A percentile compares a stretch with the other conserved stretches of the same genome.
Conservation (phyloP, 192 early-diverging fungal species). For the Coemansia sp. region DNA sequence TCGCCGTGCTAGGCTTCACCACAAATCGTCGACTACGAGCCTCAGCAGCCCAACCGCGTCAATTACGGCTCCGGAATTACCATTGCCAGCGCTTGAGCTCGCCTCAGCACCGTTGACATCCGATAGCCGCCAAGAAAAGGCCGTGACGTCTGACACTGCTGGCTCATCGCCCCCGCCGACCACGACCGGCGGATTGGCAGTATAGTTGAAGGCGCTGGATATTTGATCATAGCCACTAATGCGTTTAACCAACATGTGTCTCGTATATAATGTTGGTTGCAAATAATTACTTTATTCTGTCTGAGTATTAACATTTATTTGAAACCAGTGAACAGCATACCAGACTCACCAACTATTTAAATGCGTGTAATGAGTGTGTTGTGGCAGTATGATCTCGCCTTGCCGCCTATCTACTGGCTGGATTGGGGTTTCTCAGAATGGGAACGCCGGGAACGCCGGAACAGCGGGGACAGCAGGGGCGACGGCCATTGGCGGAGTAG, state of each 20-base stretch:
- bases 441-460: neutral
- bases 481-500: neutral
- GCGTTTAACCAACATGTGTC: neutral
- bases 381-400: neutral
- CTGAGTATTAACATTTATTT: too few relatives aligned
- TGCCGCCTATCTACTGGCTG: neutral
- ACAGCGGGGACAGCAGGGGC: neutral
- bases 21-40: conserved; percentile 22
- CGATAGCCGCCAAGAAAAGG: neutral
- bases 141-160: neutral
- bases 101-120: neutral
- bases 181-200: neutral
- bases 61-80: neutral
- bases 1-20: conserved; percentile 36
- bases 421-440: neutral
- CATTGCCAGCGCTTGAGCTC: neutral
- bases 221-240: neutral
- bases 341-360: too few relatives aligned
- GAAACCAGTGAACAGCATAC: too few relatives aligned
- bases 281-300: too few relatives aligned
- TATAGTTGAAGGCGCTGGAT: neutral
- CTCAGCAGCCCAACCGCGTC: conserved; percentile 5
- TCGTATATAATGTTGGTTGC: too few relatives aligned
- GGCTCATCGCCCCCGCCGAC: neutral
- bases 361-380: too few relatives aligned